Conservation (phyloP, 768 basidiomycete species). For the Roridomyces roridus region DNA sequence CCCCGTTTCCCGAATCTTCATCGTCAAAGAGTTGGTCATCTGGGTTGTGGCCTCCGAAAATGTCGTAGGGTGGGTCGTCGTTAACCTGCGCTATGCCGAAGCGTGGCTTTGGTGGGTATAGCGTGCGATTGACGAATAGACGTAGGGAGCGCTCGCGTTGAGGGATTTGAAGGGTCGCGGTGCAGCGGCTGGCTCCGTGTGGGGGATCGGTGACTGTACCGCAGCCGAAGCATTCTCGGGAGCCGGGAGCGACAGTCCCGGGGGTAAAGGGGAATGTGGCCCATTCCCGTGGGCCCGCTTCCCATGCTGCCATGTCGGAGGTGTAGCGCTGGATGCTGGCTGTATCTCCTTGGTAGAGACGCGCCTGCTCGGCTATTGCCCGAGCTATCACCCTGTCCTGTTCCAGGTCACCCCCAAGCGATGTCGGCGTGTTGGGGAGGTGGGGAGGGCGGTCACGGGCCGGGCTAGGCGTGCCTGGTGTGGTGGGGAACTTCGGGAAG, state of each 20-base stretch:
- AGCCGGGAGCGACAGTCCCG: background rate
- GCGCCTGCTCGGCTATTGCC: background rate
- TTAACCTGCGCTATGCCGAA: background rate
- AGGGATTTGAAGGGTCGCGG: background rate
- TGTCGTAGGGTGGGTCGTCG: background rate
- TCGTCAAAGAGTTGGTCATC: background rate
- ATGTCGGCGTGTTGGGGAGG: background rate
- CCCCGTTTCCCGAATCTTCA: background rate
- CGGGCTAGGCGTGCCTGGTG: too few species aligned
- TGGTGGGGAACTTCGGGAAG: too few species aligned
- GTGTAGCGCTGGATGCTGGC: background rate
- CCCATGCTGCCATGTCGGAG: background rate
- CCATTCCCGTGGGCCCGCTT: background rate
- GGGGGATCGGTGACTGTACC: background rate
- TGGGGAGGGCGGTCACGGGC: too few species aligned
- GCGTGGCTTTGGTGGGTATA: background rate
- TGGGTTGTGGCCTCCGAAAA: background rate
- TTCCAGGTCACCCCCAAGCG: background rate
- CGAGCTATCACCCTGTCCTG: background rate
- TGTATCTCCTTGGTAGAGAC: background rate
- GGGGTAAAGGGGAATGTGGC: background rate
- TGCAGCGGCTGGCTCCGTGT: background rate
- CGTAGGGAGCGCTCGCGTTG: background rate
- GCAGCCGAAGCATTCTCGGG: conserved; percentile 10
- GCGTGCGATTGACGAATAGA: background rate